A percentile compares a stretch with the other conserved stretches of the same genome.
Evolutionary conservation across 257 asterid genomes (phyloP).

Genomic region (Craterostigma plantagineum): DNA sequence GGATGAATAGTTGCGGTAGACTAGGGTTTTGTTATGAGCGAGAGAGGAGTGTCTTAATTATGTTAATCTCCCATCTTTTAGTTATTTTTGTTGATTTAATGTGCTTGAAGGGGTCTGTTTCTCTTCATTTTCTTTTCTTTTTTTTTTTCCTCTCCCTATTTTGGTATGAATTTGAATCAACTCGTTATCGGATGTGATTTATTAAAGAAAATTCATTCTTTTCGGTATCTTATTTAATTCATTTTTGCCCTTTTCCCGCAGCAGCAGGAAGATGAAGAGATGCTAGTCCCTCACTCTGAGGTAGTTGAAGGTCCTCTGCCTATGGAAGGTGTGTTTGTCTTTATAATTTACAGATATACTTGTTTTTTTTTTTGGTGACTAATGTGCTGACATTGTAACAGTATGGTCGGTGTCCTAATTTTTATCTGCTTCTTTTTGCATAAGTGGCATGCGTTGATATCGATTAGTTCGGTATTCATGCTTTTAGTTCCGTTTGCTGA

Average conservation of each 20-base stretch:
- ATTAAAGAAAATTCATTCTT: constrained; percentile 1
- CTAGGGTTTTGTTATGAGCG: constrained; percentile 38
- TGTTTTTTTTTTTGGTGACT: not conserved
- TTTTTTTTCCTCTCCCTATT: no score
- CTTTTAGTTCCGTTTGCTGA: constrained; percentile 6
- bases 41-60: constrained; percentile 17
- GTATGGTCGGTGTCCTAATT: not conserved
- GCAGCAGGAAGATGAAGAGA: constrained; percentile 87
- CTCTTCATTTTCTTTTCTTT: no score
- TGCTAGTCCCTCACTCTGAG: constrained; percentile 79
- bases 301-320: constrained; percentile 81
- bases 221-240: constrained; percentile 21
- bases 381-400: no score
- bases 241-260: constrained; percentile 4
- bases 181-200: no score
- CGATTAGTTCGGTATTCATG: constrained; percentile 7
- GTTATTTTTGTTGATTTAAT: constrained; percentile 13
- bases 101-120: constrained; percentile 12
- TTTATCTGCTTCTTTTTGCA: not conserved
- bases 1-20: constrained; percentile 21
- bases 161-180: no score
- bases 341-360: not conserved
- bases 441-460: not conserved
- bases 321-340: constrained; percentile 47
- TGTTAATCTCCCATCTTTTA: constrained; percentile 8